Evolutionary conservation across 169 alveolate species (phyloP).

Genomic region (Neospora caninum): DNA sequence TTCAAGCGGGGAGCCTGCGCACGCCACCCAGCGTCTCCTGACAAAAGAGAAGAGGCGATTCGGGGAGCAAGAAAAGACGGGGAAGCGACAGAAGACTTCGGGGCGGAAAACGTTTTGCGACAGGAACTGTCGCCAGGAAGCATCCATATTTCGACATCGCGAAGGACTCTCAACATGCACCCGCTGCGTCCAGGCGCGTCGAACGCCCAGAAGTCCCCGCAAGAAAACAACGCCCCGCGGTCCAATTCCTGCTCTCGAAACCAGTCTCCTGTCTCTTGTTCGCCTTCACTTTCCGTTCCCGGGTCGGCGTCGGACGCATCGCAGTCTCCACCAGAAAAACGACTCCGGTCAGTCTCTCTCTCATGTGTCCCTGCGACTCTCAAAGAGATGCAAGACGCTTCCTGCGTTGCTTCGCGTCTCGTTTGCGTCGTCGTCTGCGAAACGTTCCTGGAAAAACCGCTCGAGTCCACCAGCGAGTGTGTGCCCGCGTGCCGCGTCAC

Average conservation of each 20-base stretch:
- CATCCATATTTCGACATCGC: not conserved
- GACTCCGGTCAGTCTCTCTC: no score
- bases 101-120: not conserved
- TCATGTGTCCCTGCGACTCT: no score
- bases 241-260: not conserved
- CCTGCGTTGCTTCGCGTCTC: no score
- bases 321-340: no score
- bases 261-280: not conserved
- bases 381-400: no score
- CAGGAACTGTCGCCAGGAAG: not conserved
- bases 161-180: not conserved
- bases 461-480: no score
- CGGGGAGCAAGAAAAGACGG: not conserved
- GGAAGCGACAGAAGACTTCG: not conserved
- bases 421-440: no score
- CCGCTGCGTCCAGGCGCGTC: not conserved
- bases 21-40: not conserved
- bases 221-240: not conserved
- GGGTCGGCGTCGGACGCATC: no score
- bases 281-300: not conserved
- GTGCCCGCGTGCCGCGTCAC: no score
- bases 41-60: not conserved
- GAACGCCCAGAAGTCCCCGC: not conserved
- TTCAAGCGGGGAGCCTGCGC: not conserved
- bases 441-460: no score